phyloP scores from a whole-genome alignment of 768 basidiomycete species.

The Naganishia vaughanmartiniae region DNA sequence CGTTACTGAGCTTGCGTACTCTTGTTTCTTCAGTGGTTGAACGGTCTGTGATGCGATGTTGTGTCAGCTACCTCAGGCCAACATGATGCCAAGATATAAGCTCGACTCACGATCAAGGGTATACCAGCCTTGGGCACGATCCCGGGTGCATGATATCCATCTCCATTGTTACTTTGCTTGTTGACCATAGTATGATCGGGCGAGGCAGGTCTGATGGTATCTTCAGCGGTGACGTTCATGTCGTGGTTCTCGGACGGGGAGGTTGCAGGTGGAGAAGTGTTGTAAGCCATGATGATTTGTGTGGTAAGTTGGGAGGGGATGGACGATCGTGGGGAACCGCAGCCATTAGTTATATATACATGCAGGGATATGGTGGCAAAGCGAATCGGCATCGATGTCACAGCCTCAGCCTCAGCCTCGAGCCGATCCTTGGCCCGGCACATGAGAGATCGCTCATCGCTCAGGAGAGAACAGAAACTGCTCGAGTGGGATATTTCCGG shows the following conservation, averaged over 20 bases:
- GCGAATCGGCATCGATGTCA: no score
- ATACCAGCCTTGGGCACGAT: not conserved
- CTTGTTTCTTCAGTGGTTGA: constrained; percentile 30
- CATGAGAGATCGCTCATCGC: no score
- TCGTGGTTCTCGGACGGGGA: constrained; percentile 5
- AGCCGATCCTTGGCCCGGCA: no score
- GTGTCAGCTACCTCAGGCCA: not conserved
- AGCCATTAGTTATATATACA: no score
- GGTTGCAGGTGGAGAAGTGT: not conserved
- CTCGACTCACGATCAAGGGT: constrained; percentile 23
- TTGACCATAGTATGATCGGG: constrained; percentile 23
- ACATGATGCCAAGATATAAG: no score
- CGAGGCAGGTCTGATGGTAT: constrained; percentile 20
- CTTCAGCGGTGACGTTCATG: constrained; percentile 27
- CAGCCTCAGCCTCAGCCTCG: no score
- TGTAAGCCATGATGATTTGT: no score
- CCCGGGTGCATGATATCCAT: constrained; percentile 25
- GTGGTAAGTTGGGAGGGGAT: no score
- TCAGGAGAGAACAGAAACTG: no score
- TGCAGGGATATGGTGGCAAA: no score
- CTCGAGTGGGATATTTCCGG: no score
- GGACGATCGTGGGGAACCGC: no score
- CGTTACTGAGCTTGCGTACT: constrained; percentile 12
- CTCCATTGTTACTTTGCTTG: constrained; percentile 2
- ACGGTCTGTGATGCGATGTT: constrained; percentile 20